These are phyloP conservation scores for Arthrinium puccinioides DNA, from an alignment of 2,329 filamentous ascomycete species.

Conservation along the genomic window DNA sequence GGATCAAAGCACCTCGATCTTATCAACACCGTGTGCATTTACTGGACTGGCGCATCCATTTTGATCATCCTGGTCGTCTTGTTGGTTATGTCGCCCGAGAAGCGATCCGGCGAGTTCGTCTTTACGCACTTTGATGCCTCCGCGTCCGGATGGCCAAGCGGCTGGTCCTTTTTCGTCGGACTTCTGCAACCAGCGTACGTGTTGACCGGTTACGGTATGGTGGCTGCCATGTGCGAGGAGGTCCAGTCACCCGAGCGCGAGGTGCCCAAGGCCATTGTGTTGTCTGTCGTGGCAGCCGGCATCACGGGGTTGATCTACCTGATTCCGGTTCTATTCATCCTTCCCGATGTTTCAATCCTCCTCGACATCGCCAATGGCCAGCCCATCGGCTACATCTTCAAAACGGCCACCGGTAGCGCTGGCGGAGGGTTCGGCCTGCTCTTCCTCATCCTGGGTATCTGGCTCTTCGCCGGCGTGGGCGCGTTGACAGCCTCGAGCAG, in stretches of 20 bases:
- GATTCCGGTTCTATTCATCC: conserved; percentile 68
- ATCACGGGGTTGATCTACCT: conserved; percentile 61
- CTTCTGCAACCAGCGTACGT: conserved; percentile 59
- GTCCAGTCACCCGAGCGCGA: conserved; percentile 61
- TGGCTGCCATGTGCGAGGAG: conserved; percentile 66
- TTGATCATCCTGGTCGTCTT: conserved; percentile 42
- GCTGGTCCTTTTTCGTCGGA: conserved; percentile 68
- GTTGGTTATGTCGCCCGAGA: conserved; percentile 51
- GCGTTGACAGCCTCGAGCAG: conserved; percentile 67
- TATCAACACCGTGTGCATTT: conserved; percentile 68
- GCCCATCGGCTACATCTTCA: conserved; percentile 70
- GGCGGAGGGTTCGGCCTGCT: conserved; percentile 68
- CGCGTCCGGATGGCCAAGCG: conserved; percentile 56
- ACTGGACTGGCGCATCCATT: conserved; percentile 61
- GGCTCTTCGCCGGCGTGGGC: conserved; percentile 69
- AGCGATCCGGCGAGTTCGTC: conserved; percentile 54
- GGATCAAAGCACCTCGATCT: conserved; percentile 51
- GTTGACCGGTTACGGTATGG: conserved; percentile 62
- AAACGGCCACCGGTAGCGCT: conserved; percentile 64
- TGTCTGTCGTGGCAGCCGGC: conserved; percentile 46
- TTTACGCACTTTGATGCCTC: conserved; percentile 63
- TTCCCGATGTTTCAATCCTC: conserved; percentile 59
- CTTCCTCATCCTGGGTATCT: conserved; percentile 69
- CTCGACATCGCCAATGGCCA: conserved; percentile 63
- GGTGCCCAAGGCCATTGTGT: conserved; percentile 64